Base-by-base conservation (phyloP, 768 basidiomycete species). In the Boletus reticuloceps region DNA sequence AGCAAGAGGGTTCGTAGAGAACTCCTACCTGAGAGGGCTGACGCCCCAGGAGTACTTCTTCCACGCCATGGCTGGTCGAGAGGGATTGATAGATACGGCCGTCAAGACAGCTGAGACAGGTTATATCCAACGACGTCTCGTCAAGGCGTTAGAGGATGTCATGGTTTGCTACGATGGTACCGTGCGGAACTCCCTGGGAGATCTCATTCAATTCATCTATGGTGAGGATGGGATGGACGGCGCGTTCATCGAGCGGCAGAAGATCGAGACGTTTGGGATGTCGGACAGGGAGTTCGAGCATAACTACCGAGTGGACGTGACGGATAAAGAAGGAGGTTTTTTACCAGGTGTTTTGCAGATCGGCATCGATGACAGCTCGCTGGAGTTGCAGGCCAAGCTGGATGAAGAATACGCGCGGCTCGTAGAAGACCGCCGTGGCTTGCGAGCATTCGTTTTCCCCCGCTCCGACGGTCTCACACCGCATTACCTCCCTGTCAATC, bases 201-300 rank as follows among this genome's bases (percentile, higher is more conserved):
- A 98, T 72, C 83, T 99, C 37, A 81, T 99, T 27, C 95, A 98
- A 68, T 98, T 98, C 71, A 80, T 93, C 22, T 99, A 99, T 60
- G 97, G 97, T 31, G 97, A 99, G 69, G 97, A 99, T 65, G 97
- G 97, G 41, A 98, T 98, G 91, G 97, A 99, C 67, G 97, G 92
- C 55, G 93, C 94, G 0, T 95, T 87, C 72, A 97, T 99, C 69
- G 97, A 99, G 76, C 89, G 89, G 59, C 97, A 99, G 74, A 88
- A 82, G 50, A 87, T 98, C 50, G 93, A 96, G 61, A 93, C 91
- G 0, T 94, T 93, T 60, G 86, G 83, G 22, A 76, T 97, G 56
- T 89, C 81, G 62, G 73, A 97, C 71, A 78, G 77, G 59, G 84
- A 89, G 52, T 98, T 98, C 73, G 89, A 94, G 69, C 87, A 89